Evolutionary conservation across 1,284 basidiomycete species (phyloP).

Genomic region (Fomes fomentarius): DNA sequence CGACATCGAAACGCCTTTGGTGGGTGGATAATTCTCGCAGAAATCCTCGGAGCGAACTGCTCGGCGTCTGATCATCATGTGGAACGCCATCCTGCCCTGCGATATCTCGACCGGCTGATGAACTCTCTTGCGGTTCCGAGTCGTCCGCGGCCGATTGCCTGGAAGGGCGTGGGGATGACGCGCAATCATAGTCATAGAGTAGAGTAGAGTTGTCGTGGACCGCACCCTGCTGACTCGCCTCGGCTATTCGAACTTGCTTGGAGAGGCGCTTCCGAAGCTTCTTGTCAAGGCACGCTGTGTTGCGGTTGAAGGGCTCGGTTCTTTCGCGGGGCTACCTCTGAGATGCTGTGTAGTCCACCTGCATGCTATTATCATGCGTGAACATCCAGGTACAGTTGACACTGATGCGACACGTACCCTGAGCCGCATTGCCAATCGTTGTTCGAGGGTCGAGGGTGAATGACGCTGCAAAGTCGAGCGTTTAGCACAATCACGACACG

Average conservation of each 20-base stretch:
- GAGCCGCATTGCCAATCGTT: background rate
- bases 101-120: background rate
- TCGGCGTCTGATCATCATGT: constrained; percentile 4
- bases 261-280: background rate
- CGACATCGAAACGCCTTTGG: background rate
- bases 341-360: background rate
- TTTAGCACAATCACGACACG: background rate
- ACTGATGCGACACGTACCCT: background rate
- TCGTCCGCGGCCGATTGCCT: background rate
- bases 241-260: constrained; percentile 1
- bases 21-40: constrained; percentile 20
- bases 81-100: background rate
- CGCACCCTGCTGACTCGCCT: constrained; percentile 6
- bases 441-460: background rate
- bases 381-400: too few relatives aligned
- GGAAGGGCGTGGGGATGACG: constrained; percentile 1
- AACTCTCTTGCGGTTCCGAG: background rate
- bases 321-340: constrained; percentile 14
- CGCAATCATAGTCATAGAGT: constrained; percentile 1
- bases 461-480: background rate
- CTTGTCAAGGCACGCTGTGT: background rate
- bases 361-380: background rate
- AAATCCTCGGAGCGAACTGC: constrained; percentile 8
- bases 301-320: background rate
- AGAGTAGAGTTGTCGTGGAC: background rate